Evolutionary conservation across 2,329 filamentous ascomycete species (phyloP).

Genomic region (Kalaharituber pfeilii): DNA sequence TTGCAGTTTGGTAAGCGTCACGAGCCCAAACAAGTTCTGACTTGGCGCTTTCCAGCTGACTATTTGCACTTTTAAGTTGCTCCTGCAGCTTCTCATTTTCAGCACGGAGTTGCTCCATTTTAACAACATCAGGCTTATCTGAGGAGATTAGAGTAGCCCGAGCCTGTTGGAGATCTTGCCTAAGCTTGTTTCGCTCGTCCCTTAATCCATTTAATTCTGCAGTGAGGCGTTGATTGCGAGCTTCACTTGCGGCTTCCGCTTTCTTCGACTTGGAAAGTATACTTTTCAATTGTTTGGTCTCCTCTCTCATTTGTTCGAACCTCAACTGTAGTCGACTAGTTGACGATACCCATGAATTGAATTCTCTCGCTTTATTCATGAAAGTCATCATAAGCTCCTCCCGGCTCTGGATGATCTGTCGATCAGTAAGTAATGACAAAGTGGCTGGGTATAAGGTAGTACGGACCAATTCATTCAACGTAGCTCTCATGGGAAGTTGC

Average conservation of each 20-base stretch:
- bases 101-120: slow-evolving; percentile 9
- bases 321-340: slow-evolving; percentile 12
- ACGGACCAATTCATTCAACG: slow-evolving; percentile 12
- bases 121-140: background rate
- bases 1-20: slow-evolving; percentile 42
- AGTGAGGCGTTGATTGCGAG: slow-evolving; percentile 7
- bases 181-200: slow-evolving; percentile 2
- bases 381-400: slow-evolving; percentile 10
- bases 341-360: slow-evolving; percentile 13
- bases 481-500: background rate
- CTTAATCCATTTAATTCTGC: slow-evolving; percentile 9
- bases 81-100: slow-evolving; percentile 23
- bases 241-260: slow-evolving; percentile 3
- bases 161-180: background rate
- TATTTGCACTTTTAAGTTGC: slow-evolving; percentile 20
- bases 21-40: slow-evolving; percentile 41
- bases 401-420: slow-evolving; percentile 6
- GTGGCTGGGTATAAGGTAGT: background rate
- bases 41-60: slow-evolving; percentile 23
- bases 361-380: slow-evolving; percentile 5
- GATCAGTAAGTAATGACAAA: too few relatives aligned
- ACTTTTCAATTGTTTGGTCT: slow-evolving; percentile 2
- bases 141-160: background rate
- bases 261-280: slow-evolving; percentile 4
- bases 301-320: slow-evolving; percentile 8